These are phyloP conservation scores for Auriculariales sp. DNA, from an alignment of 768 basidiomycete genomes.

Conservation along the genomic window DNA sequence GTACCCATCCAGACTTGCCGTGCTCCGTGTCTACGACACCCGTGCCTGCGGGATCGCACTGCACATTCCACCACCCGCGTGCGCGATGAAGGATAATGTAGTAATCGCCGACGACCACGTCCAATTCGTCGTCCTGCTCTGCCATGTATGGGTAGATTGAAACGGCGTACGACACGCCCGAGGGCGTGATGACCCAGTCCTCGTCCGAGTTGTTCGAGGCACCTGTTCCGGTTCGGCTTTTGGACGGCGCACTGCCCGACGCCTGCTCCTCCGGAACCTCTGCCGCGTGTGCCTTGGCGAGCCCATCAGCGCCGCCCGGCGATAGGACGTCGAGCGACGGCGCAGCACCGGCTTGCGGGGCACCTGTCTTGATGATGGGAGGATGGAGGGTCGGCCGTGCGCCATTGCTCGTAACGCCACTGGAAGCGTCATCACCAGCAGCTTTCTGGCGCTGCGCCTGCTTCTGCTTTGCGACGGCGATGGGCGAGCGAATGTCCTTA, in stretches of 20 bases:
- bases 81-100: conserved; percentile 87
- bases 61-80: conserved; percentile 99
- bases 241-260: conserved; percentile 12
- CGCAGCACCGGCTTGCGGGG: background rate
- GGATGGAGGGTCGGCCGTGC: conserved; percentile 1
- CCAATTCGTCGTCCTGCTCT: conserved; percentile 96
- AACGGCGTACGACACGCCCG: conserved; percentile 79
- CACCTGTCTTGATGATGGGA: conserved; percentile 3
- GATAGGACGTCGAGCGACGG: conserved; percentile 61
- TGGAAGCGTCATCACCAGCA: background rate
- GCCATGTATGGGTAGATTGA: conserved; percentile 99
- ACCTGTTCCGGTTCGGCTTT: conserved; percentile 9
- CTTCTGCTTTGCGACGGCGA: conserved; percentile 92
- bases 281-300: conserved; percentile 15
- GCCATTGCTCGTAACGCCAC: conserved; percentile 4
- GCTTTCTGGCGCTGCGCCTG: conserved; percentile 50
- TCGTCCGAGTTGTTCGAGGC: conserved; percentile 14
- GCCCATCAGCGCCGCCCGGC: conserved; percentile 20
- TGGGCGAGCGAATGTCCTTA: conserved; percentile 93
- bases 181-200: conserved; percentile 17
- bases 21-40: conserved; percentile 66
- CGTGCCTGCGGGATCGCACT: conserved; percentile 77
- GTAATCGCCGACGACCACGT: conserved; percentile 89
- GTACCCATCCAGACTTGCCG: conserved; percentile 89
- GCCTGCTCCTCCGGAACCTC: conserved; percentile 19